Percentiles rank a stretch among this genome's conserved stretches.
phyloP scores from a whole-genome alignment of 805 yeast genomes.

The Ogataea paradorogensis region DNA sequence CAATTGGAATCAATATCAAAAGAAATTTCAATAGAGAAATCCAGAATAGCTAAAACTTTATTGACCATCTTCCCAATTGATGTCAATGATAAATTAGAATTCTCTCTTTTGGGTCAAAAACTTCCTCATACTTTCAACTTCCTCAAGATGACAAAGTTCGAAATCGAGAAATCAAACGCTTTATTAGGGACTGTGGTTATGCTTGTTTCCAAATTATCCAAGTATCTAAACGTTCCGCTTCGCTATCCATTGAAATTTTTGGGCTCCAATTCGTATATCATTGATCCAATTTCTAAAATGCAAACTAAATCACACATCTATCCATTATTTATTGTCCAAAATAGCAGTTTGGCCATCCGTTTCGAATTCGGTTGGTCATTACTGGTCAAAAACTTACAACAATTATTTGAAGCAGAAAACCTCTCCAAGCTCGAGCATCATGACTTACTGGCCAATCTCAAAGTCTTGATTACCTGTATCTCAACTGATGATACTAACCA shows the following conservation, averaged over 20 bases:
- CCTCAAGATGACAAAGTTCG: conserved; percentile 24
- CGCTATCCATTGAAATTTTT: conserved; percentile 47
- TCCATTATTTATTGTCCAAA: conserved; percentile 51
- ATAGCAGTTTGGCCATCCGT: conserved; percentile 33
- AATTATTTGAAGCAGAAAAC: conserved; percentile 34
- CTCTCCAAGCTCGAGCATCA: conserved; percentile 30
- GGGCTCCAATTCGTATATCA: conserved; percentile 48
- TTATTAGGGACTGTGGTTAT: conserved; percentile 48
- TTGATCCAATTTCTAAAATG: conserved; percentile 45
- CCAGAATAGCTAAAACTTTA: conserved; percentile 25
- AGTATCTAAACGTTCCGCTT: conserved; percentile 42
- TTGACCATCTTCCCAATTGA: conserved; percentile 33
- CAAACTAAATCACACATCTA: conserved; percentile 36
- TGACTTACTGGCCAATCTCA: conserved; percentile 34
- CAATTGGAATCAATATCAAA: conserved; percentile 12
- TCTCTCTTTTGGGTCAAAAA: conserved; percentile 32
- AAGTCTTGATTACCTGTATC: conserved; percentile 34
- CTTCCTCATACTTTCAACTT: conserved; percentile 24
- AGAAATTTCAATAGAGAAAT: conserved; percentile 22
- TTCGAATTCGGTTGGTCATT: conserved; percentile 50
- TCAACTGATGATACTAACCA: conserved; percentile 18
- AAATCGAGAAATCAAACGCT: conserved; percentile 43
- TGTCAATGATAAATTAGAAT: conserved; percentile 24
- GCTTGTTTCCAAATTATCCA: conserved; percentile 38
- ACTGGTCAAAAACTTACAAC: conserved; percentile 47